A percentile compares a stretch with the other conserved stretches of the same genome.
Conservation (phyloP, 179 eudicot genomes). For the Silene vulgaris region DNA sequence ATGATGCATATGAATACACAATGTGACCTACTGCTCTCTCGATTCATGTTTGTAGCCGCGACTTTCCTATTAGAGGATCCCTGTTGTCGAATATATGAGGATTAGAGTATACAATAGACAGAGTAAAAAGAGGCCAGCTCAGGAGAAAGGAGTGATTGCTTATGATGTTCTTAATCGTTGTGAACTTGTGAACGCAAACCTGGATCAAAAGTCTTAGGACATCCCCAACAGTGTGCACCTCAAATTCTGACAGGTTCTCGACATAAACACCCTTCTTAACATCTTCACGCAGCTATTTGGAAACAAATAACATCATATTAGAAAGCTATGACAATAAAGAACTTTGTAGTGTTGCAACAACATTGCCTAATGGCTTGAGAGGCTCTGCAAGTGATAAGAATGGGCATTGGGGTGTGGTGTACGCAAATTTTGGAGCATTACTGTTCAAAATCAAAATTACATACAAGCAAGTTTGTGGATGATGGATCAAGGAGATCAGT, state of each 20-base stretch:
- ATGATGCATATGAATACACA: constrained; percentile 90
- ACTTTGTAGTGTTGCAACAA: background rate
- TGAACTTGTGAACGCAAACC: constrained; percentile 38
- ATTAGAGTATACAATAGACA: constrained; percentile 16
- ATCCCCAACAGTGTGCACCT: constrained; percentile 81
- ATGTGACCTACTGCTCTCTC: constrained; percentile 98
- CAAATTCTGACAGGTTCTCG: constrained; percentile 93
- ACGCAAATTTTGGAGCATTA: background rate
- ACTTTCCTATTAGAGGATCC: constrained; percentile 92
- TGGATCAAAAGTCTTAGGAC: constrained; percentile 71
- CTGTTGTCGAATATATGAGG: constrained; percentile 37
- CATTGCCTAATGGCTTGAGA: background rate
- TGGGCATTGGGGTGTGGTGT: background rate
- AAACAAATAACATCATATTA: constrained; percentile 16
- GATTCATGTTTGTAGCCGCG: constrained; percentile 94
- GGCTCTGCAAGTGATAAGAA: background rate
- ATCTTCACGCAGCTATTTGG: constrained; percentile 79
- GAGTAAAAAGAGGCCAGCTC: constrained; percentile 11
- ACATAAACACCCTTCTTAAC: constrained; percentile 85
- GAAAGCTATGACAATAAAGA: constrained; percentile 12
- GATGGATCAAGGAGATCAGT: constrained; percentile 97
- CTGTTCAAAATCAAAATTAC: constrained; percentile 15
- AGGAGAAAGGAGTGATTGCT: background rate
- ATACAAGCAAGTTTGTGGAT: constrained; percentile 81
- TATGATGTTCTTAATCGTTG: background rate